These are phyloP conservation scores for Pyrenophora tritici-repentis DNA, from an alignment of 2,329 filamentous ascomycete genomes.

Conservation along the genomic window DNA sequence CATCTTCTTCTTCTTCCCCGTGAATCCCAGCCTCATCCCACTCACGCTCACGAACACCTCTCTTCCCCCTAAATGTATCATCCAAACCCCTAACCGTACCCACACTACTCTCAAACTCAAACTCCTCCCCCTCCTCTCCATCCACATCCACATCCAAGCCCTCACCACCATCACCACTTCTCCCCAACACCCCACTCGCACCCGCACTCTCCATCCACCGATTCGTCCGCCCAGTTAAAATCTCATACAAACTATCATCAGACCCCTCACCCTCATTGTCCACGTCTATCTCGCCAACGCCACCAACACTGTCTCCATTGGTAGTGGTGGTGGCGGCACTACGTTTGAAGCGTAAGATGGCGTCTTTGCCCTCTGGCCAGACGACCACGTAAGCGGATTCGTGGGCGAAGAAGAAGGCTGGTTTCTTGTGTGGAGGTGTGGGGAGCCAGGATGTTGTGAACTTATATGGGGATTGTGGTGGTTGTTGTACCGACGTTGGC, in stretches of 20 bases:
- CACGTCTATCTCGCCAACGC: conserved; percentile 13
- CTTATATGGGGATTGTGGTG: no score
- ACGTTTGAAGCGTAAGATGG: conserved; percentile 38
- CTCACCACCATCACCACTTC: conserved; percentile 9
- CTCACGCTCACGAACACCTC: background rate
- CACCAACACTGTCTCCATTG: background rate
- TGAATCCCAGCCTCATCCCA: no score
- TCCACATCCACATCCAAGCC: conserved; percentile 1
- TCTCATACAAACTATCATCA: conserved; percentile 56
- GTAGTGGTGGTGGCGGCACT: background rate
- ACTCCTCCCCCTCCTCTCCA: conserved; percentile 14
- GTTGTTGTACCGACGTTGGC: conserved; percentile 10
- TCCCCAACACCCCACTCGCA: conserved; percentile 8
- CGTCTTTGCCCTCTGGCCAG: conserved; percentile 50
- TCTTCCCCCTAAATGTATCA: conserved; percentile 52
- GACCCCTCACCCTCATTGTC: conserved; percentile 41
- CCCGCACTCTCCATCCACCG: conserved; percentile 37
- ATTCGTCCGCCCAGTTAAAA: conserved; percentile 54
- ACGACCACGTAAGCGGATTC: conserved; percentile 46
- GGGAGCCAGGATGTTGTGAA: conserved; percentile 38
- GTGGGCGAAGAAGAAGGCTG: conserved; percentile 45
- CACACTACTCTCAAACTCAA: conserved; percentile 31
- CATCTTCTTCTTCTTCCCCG: background rate
- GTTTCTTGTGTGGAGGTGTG: conserved; percentile 36
- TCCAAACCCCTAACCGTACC: conserved; percentile 40